phyloP scores from a whole-genome alignment of 305 asterid genomes.

The Rubia balearica region DNA sequence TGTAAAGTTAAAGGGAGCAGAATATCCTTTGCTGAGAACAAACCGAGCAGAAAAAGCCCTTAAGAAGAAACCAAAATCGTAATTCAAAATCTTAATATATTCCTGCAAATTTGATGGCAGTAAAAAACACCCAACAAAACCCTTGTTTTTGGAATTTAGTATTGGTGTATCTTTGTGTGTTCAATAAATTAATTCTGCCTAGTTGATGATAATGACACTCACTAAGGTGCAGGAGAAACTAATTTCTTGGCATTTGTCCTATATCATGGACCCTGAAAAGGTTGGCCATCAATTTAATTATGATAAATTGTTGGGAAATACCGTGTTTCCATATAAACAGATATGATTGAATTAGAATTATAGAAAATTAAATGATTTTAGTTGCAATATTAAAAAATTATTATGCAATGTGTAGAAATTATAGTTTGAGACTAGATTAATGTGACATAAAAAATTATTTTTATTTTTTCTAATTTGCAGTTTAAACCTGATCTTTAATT shows the following conservation, averaged over 20 bases:
- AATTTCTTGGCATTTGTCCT: constrained; percentile 26
- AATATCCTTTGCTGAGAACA: constrained; percentile 25
- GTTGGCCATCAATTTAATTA: constrained; percentile 4
- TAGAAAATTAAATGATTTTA: too few species aligned
- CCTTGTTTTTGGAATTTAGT: constrained; percentile 14
- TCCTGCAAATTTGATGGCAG: constrained; percentile 20
- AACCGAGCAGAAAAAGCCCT: constrained; percentile 27
- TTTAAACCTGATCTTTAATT: too few species aligned
- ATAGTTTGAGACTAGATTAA: too few species aligned
- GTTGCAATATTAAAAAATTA: too few species aligned
- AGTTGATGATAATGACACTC: constrained; percentile 28
- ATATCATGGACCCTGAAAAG: constrained; percentile 19
- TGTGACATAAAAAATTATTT: too few species aligned
- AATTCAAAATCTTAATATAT: constrained; percentile 18
- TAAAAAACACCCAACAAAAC: constrained; percentile 12
- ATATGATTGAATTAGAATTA: too few species aligned
- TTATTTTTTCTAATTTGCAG: too few species aligned
- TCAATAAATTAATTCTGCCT: background rate
- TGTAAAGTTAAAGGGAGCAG: constrained; percentile 19
- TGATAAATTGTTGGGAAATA: too few species aligned
- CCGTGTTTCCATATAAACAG: too few species aligned
- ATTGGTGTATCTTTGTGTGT: constrained; percentile 10
- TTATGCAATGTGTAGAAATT: too few species aligned
- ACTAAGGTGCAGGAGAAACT: constrained; percentile 22
- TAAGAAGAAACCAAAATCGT: constrained; percentile 25